Evolutionary conservation across 371 early-diverging fungal species (phyloP), one percentile per base, ranked within the genome.

Genomic region (Amoeboaphelidium protococcarum): DNA sequence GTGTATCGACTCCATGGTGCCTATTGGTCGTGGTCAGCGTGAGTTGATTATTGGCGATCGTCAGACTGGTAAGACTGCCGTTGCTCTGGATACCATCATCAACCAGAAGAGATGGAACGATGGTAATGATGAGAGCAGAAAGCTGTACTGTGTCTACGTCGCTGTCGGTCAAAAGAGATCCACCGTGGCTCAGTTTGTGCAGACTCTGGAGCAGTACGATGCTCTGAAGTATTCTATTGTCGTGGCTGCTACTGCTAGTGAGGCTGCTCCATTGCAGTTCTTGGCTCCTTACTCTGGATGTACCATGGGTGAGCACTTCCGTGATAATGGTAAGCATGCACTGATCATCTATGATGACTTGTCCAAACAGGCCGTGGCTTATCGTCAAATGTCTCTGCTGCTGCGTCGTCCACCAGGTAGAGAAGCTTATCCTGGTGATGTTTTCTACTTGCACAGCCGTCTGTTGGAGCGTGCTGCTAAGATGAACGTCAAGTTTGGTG

Each of bases 11-110:
- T 84, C 87, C 65, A 90, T 90, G 90, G 76, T 90, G 52, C 90
- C 90, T 58, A 86, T 90, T 54, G 90, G 90, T 60, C 83, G 90
- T 82, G 90, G 90, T 59, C 90, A 90, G 72, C 82, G 90, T 79
- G 90, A 90, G 72, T 74, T 90, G 72, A 90, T 90, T 64, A 87
- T 87, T 67, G 90, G 90, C 65, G 90, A 90, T 70, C 83, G 88
- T 74, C 90, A 90, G 64, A 87, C 88, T 56, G 90, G 90, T 55
- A 89, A 89, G 76, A 87, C 90, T 54, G 76, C 90, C 53, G 86
- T 89, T 58, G 87, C 87, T 37, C 69, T 89, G 53, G 90, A 87
- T 64, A 79, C 87, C 67, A 89, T 89, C 58, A 65, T 89, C 52
- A 89, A 89, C 80, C 88, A 89, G 68, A 86, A 84, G 80, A 73